A percentile compares a stretch with the other conserved stretches of the same genome.
These are phyloP conservation scores for Yamadazyma friedrichii DNA, from an alignment of 1,139 yeast species.

Conservation along the genomic window DNA sequence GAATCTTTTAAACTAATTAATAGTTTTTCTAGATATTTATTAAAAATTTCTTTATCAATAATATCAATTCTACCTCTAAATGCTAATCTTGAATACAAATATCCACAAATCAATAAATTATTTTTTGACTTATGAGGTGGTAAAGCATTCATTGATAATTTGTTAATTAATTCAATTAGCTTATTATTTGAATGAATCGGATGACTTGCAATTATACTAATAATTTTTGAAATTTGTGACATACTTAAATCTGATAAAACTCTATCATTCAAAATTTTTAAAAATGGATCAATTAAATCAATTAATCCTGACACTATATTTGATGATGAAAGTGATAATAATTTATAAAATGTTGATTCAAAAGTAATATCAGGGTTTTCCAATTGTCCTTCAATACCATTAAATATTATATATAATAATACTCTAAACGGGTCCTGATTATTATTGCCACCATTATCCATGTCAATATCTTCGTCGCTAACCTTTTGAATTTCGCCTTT, in stretches of 20 bases:
- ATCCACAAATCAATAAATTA: conserved; percentile 40
- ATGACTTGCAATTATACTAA: conserved; percentile 60
- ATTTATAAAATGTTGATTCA: conserved; percentile 28
- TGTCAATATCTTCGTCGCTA: conserved; percentile 16
- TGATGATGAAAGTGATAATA: conserved; percentile 38
- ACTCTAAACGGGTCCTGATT: conserved; percentile 15
- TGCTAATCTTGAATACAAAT: conserved; percentile 51
- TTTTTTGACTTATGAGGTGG: conserved; percentile 22
- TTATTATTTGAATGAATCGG: conserved; percentile 19
- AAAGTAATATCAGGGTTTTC: conserved; percentile 19
- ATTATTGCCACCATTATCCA: conserved; percentile 12
- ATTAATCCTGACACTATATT: conserved; percentile 25
- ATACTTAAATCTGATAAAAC: conserved; percentile 33
- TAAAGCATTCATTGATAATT: conserved; percentile 13
- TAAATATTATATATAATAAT: conserved; percentile 26
- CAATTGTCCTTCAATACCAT: conserved; percentile 28
- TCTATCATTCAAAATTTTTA: conserved; percentile 24
- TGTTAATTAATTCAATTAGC: conserved; percentile 12
- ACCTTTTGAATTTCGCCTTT: conserved; percentile 21
- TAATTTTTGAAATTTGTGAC: conserved; percentile 40
- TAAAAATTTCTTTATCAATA: conserved; percentile 17
- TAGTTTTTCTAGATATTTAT: conserved; percentile 18
- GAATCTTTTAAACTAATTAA: conserved; percentile 20
- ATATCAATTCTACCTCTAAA: conserved; percentile 33
- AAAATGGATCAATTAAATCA: conserved; percentile 18